A percentile compares a stretch with the other conserved stretches of the same genome.
phyloP scores from a whole-genome alignment of 129 eudicot species.

The Helianthus tuberosus region DNA sequence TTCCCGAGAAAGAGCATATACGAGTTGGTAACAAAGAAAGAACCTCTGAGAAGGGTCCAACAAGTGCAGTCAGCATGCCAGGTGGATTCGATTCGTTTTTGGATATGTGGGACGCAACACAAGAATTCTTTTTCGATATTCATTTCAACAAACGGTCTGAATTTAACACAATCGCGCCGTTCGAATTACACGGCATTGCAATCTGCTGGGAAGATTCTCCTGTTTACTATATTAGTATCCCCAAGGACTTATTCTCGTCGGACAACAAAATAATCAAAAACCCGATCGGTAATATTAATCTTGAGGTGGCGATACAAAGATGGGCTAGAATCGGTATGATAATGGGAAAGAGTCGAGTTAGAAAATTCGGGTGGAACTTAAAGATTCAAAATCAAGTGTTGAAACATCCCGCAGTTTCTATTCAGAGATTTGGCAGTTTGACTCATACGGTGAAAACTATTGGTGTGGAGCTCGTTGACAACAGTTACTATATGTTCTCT shows the following conservation, averaged over 20 bases:
- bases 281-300: slow-evolving; percentile 22
- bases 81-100: slow-evolving; percentile 84
- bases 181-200: slow-evolving; percentile 84
- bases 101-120: slow-evolving; percentile 65
- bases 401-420: slow-evolving; percentile 69
- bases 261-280: slow-evolving; percentile 31
- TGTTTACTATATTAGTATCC: slow-evolving; percentile 73
- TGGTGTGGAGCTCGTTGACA: slow-evolving; percentile 66
- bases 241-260: slow-evolving; percentile 69
- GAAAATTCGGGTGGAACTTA: slow-evolving; percentile 77
- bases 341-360: slow-evolving; percentile 62
- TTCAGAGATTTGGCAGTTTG: slow-evolving; percentile 62
- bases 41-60: slow-evolving; percentile 65
- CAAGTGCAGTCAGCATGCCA: slow-evolving; percentile 53
- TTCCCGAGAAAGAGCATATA: slow-evolving; percentile 36
- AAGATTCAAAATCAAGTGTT: slow-evolving; percentile 89
- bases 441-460: slow-evolving; percentile 46
- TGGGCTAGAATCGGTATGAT: slow-evolving; percentile 69
- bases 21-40: slow-evolving; percentile 45
- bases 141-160: slow-evolving; percentile 77
- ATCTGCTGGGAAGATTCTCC: slow-evolving; percentile 94
- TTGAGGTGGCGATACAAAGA: slow-evolving; percentile 62
- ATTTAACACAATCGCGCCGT: slow-evolving; percentile 57
- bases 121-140: slow-evolving; percentile 74
- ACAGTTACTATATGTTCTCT: slow-evolving; percentile 55